Conservation (phyloP, 306 rosid genomes). For the Mimosa bimucronata region DNA sequence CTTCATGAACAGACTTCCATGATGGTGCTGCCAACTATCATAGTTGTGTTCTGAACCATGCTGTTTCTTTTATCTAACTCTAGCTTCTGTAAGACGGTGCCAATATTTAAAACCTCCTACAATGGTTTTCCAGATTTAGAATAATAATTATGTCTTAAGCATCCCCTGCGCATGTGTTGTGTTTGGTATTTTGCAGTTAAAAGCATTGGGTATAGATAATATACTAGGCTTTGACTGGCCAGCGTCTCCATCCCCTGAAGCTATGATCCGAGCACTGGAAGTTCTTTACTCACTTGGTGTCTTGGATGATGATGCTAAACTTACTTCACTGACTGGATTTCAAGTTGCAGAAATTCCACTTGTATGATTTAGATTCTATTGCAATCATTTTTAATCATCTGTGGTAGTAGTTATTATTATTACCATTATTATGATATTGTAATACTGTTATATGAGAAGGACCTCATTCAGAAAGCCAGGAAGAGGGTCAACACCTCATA, state of each 20-base stretch:
- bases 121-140: background rate
- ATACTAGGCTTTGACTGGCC: constrained; percentile 98
- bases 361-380: constrained; percentile 51
- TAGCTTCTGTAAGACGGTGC: constrained; percentile 12
- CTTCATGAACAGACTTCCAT: constrained; percentile 16
- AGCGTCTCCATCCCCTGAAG: constrained; percentile 94
- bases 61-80: background rate
- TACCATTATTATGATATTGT: background rate
- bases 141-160: background rate
- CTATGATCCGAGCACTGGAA: constrained; percentile 94
- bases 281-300: constrained; percentile 89
- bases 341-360: constrained; percentile 97
- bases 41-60: background rate
- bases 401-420: background rate
- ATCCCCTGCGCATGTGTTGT: constrained; percentile 32
- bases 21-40: background rate
- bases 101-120: constrained; percentile 4
- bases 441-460: constrained; percentile 1
- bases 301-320: constrained; percentile 92
- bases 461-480: constrained; percentile 21
- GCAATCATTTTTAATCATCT: constrained; percentile 36
- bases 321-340: constrained; percentile 91
- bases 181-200: constrained; percentile 61
- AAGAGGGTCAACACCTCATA: constrained; percentile 6
- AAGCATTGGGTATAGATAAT: constrained; percentile 92